These are phyloP conservation scores for Scheffersomyces segobiensis DNA, from an alignment of 1,139 yeast species.

Conservation along the genomic window DNA sequence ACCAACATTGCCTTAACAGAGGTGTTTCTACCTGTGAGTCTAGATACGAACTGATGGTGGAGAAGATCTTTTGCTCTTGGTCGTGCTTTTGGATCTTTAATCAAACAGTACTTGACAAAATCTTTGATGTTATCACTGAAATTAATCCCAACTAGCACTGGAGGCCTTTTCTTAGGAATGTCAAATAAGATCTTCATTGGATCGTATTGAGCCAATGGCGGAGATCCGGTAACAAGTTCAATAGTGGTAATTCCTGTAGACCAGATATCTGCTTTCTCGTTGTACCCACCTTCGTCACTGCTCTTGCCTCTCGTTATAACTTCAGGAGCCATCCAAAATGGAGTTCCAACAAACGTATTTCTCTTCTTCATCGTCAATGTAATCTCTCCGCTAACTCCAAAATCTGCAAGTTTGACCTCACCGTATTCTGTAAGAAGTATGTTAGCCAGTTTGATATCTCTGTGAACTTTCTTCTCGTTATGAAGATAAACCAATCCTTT, in stretches of 20 bases:
- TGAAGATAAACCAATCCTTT: slow-evolving; percentile 72
- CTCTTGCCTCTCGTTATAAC: slow-evolving; percentile 50
- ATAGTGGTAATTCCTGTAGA: slow-evolving; percentile 81
- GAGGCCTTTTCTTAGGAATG: slow-evolving; percentile 71
- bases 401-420: slow-evolving; percentile 73
- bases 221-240: slow-evolving; percentile 70
- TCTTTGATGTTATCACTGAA: slow-evolving; percentile 55
- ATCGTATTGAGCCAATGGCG: slow-evolving; percentile 68
- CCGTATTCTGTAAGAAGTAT: slow-evolving; percentile 66
- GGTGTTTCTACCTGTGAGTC: slow-evolving; percentile 5
- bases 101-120: slow-evolving; percentile 60
- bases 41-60: slow-evolving; percentile 46
- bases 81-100: slow-evolving; percentile 56
- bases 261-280: slow-evolving; percentile 87
- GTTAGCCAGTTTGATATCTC: slow-evolving; percentile 85
- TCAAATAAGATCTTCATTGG: slow-evolving; percentile 76
- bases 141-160: slow-evolving; percentile 44
- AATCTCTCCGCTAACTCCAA: slow-evolving; percentile 84
- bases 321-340: slow-evolving; percentile 95
- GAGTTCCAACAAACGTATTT: slow-evolving; percentile 84
- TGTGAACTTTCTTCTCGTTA: slow-evolving; percentile 70
- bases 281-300: slow-evolving; percentile 70
- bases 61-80: slow-evolving; percentile 49
- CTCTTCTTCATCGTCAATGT: slow-evolving; percentile 60
- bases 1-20: slow-evolving; percentile 7